phyloP scores from a whole-genome alignment of 2,329 filamentous ascomycete genomes.

The Aspergillus chevalieri region DNA sequence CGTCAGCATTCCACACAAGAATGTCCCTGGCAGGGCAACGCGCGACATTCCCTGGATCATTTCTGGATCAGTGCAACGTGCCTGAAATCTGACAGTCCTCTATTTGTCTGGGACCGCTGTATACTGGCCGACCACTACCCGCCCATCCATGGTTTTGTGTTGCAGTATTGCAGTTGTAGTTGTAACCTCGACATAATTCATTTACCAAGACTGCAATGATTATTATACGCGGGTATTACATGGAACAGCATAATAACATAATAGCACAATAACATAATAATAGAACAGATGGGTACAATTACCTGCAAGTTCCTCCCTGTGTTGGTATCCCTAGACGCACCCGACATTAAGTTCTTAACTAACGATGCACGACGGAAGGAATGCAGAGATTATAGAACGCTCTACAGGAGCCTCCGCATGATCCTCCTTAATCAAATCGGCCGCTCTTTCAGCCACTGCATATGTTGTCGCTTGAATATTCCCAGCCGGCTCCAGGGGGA shows the following conservation, averaged over 20 bases:
- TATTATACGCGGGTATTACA: not conserved
- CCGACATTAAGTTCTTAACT: too few species aligned
- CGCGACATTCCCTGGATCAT: too few species aligned
- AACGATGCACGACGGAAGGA: too few species aligned
- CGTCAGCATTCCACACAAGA: too few species aligned
- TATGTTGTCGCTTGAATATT: slow-evolving; percentile 36
- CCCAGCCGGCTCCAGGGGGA: slow-evolving; percentile 29
- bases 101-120: too few species aligned
- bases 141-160: not conserved
- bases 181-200: not conserved
- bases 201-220: not conserved
- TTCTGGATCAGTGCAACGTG: too few species aligned
- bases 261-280: not conserved
- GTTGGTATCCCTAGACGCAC: too few species aligned
- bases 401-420: not conserved
- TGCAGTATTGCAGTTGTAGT: not conserved
- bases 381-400: too few species aligned
- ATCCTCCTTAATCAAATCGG: slow-evolving; percentile 18
- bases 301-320: too few species aligned
- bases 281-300: not conserved
- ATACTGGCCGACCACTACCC: too few species aligned
- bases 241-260: not conserved
- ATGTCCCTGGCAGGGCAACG: too few species aligned
- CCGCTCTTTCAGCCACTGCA: slow-evolving; percentile 27
- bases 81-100: too few species aligned